Conservation (phyloP, 495 filamentous ascomycete genomes). For the Penicillium bialowiezense region DNA sequence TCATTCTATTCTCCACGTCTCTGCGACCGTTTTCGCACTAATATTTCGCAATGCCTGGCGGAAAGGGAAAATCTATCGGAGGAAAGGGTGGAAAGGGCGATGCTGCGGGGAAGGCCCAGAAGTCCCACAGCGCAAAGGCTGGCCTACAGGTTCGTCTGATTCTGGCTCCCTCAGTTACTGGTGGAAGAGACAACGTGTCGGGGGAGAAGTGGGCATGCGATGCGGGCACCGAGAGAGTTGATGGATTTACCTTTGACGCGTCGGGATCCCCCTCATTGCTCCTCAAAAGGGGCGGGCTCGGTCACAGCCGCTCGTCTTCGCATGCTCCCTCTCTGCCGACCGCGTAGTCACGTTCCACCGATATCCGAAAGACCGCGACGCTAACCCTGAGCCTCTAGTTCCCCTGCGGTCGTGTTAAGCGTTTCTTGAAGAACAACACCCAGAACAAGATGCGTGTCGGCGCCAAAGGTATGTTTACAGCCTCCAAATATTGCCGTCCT, state of each 20-base stretch:
- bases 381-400: constrained; percentile 60
- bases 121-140: constrained; percentile 97
- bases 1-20: constrained; percentile 24
- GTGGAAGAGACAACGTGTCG: neutral
- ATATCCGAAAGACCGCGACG: neutral
- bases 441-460: constrained; percentile 99
- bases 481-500: neutral
- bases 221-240: constrained; percentile 2
- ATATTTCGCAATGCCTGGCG: constrained; percentile 66
- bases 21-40: constrained; percentile 23
- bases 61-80: constrained; percentile 91
- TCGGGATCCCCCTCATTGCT: constrained; percentile 18
- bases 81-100: constrained; percentile 86
- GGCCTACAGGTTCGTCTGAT: constrained; percentile 86
- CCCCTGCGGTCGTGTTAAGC: constrained; percentile 99
- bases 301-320: constrained; percentile 8
- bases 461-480: constrained; percentile 65
- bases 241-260: constrained; percentile 19
- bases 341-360: neutral
- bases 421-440: constrained; percentile 98
- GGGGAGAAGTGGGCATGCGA: constrained; percentile 11
- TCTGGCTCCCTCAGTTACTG: constrained; percentile 1
- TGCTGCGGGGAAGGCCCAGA: constrained; percentile 80
- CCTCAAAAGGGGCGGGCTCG: neutral
- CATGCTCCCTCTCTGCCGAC: constrained; percentile 7